These are phyloP conservation scores for Allium fistulosum DNA, from an alignment of 106 monocot species.

Conservation along the genomic window DNA sequence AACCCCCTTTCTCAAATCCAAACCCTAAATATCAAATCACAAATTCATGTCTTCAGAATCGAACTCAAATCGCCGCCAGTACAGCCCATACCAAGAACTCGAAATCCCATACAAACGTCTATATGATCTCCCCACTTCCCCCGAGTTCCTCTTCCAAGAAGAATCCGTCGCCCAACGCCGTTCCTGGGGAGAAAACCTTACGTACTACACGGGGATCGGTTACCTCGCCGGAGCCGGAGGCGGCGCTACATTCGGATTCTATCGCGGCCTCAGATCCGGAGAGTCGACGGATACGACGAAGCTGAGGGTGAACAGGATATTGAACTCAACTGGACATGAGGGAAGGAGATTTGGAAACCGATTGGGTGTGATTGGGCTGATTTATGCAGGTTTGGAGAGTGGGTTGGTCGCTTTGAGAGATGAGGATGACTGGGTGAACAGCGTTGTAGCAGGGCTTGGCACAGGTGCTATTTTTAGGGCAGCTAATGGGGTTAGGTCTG, in stretches of 20 bases:
- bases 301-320: constrained; percentile 58
- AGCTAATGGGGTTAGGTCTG: constrained; percentile 62
- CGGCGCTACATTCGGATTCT: constrained; percentile 60
- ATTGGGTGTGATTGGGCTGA: constrained; percentile 65
- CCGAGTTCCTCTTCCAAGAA: constrained; percentile 88
- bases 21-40: too few relatives aligned
- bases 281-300: constrained; percentile 60
- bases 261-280: constrained; percentile 25
- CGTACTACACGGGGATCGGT: constrained; percentile 81
- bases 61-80: constrained; percentile 25
- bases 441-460: constrained; percentile 63
- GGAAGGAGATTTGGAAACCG: constrained; percentile 63
- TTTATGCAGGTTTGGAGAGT: constrained; percentile 84
- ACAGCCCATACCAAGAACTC: constrained; percentile 80
- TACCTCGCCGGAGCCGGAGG: constrained; percentile 54
- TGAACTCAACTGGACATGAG: constrained; percentile 56
- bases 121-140: constrained; percentile 73
- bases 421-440: constrained; percentile 71
- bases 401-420: constrained; percentile 53
- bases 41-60: background rate
- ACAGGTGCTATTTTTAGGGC: constrained; percentile 63
- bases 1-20: too few relatives aligned
- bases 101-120: constrained; percentile 47
- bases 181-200: constrained; percentile 87
- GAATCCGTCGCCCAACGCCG: constrained; percentile 69